Percentiles rank a stretch among this genome's conserved stretches.
phyloP scores from a whole-genome alignment of 208 protist species.

The Leptomonas pyrrhocoris region DNA sequence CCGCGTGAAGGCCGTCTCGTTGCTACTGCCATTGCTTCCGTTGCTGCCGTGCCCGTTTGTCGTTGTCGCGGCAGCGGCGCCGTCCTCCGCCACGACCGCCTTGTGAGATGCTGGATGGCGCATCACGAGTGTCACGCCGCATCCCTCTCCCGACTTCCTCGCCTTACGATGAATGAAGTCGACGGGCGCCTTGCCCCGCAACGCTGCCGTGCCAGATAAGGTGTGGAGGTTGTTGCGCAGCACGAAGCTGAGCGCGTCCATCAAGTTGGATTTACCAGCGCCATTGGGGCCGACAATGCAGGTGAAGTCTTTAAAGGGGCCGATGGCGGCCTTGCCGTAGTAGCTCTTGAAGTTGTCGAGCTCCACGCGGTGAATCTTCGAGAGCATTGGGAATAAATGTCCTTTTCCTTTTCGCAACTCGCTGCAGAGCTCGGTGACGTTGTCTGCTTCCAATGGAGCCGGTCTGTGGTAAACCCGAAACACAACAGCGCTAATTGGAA shows the following conservation, averaged over 20 bases:
- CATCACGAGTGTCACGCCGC: conserved; percentile 85
- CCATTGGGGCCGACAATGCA: conserved; percentile 99
- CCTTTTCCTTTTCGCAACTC: too few relatives aligned
- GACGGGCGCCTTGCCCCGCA: conserved; percentile 84
- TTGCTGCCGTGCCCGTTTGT: conserved; percentile 10
- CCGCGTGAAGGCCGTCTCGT: conserved; percentile 83
- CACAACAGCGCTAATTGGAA: conserved; percentile 14
- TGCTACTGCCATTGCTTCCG: conserved; percentile 1
- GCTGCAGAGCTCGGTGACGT: too few relatives aligned
- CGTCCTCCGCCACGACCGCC: conserved; percentile 2
- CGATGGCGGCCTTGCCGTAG: conserved; percentile 91
- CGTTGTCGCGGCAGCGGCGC: conserved; percentile 3
- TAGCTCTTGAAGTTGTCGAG: conserved; percentile 99
- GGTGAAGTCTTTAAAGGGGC: conserved; percentile 98
- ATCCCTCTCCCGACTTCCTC: conserved; percentile 37
- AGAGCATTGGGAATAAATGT: conserved; percentile 49
- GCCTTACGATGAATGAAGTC: conserved; percentile 94
- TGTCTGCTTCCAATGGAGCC: background rate
- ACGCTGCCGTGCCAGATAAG: conserved; percentile 28
- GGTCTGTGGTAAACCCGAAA: too few relatives aligned
- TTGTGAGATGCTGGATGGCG: conserved; percentile 29
- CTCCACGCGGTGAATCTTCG: conserved; percentile 89
- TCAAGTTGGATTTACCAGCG: conserved; percentile 98
- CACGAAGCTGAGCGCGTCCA: conserved; percentile 99
- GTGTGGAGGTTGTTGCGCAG: conserved; percentile 79